Percentiles rank a stretch among this genome's conserved stretches.
Evolutionary conservation across 495 filamentous ascomycete genomes (phyloP).

Genomic region (Geoglossum glabrum): DNA sequence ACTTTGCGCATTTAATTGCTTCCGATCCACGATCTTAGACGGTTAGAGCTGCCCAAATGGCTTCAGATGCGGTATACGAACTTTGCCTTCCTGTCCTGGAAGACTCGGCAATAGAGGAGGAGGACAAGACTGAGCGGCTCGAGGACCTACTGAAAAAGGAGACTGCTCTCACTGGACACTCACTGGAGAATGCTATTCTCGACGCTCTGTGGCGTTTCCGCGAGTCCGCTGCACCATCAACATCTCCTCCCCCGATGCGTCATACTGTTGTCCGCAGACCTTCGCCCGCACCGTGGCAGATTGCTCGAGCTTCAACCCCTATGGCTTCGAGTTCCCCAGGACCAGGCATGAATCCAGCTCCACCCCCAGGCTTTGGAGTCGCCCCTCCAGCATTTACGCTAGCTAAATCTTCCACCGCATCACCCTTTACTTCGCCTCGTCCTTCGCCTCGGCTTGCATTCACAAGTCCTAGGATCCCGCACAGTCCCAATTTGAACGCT

Average conservation of each 20-base stretch:
- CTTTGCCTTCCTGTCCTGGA: slow-evolving; percentile 74
- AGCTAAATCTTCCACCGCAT: slow-evolving; percentile 52
- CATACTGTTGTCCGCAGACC: slow-evolving; percentile 76
- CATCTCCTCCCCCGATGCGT: slow-evolving; percentile 62
- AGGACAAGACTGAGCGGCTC: slow-evolving; percentile 85
- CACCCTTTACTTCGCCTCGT: slow-evolving; percentile 85
- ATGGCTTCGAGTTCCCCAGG: slow-evolving; percentile 50
- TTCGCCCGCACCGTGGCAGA: slow-evolving; percentile 87
- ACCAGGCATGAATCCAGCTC: slow-evolving; percentile 57
- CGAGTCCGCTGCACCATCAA: slow-evolving; percentile 50
- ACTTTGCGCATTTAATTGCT: background rate
- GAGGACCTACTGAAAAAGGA: slow-evolving; percentile 69
- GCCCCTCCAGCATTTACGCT: slow-evolving; percentile 51
- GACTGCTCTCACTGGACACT: slow-evolving; percentile 51
- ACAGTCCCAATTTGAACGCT: slow-evolving; percentile 81
- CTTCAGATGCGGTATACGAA: slow-evolving; percentile 81
- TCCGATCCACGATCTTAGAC: background rate
- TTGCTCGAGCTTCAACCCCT: slow-evolving; percentile 57
- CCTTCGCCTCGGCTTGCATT: slow-evolving; percentile 85
- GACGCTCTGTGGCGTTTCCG: slow-evolving; percentile 85
- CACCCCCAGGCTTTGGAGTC: slow-evolving; percentile 50
- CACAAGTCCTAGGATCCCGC: slow-evolving; percentile 77
- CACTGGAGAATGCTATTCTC: slow-evolving; percentile 75
- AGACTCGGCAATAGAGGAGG: slow-evolving; percentile 65
- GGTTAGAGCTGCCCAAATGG: slow-evolving; percentile 33